Percentiles rank a stretch among this genome's conserved stretches.
Conservation (phyloP, 345 rosid species). For the Reutealis trisperma region DNA sequence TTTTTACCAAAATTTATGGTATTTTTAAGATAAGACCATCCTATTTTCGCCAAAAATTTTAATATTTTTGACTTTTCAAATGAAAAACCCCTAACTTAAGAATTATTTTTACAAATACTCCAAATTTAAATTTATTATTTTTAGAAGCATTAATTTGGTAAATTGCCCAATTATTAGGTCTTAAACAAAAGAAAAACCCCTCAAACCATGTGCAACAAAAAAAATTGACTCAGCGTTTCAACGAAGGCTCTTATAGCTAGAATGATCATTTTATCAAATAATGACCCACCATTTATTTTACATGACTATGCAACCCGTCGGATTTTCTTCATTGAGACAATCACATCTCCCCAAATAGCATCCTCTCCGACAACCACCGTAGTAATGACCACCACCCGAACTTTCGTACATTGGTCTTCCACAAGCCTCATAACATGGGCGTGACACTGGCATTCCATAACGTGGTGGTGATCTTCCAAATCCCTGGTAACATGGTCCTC, state of each 20-base stretch:
- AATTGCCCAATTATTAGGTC: too few species aligned
- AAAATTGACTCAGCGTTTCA: background rate
- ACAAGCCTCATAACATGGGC: conserved; percentile 12
- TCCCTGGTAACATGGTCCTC: conserved; percentile 10
- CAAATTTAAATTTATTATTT: too few species aligned
- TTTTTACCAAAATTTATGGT: too few species aligned
- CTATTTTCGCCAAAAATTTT: too few species aligned
- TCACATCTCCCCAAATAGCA: conserved; percentile 10
- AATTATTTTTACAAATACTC: too few species aligned
- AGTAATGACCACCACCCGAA: conserved; percentile 17
- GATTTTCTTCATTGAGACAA: conserved; percentile 32
- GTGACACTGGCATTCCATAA: conserved; percentile 4
- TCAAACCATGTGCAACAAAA: background rate
- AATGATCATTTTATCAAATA: background rate
- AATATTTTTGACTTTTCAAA: too few species aligned
- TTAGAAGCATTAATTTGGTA: too few species aligned
- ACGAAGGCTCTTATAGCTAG: background rate
- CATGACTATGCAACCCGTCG: conserved; percentile 33
- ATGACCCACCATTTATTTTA: conserved; percentile 10
- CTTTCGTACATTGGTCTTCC: conserved; percentile 36
- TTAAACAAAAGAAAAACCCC: background rate
- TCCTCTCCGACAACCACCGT: conserved; percentile 7
- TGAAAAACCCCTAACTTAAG: too few species aligned
- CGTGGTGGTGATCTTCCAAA: background rate
- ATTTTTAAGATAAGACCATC: too few species aligned